Evolutionary conservation across 768 basidiomycete genomes (phyloP).

Genomic region (Boletus pseudopeckii): DNA sequence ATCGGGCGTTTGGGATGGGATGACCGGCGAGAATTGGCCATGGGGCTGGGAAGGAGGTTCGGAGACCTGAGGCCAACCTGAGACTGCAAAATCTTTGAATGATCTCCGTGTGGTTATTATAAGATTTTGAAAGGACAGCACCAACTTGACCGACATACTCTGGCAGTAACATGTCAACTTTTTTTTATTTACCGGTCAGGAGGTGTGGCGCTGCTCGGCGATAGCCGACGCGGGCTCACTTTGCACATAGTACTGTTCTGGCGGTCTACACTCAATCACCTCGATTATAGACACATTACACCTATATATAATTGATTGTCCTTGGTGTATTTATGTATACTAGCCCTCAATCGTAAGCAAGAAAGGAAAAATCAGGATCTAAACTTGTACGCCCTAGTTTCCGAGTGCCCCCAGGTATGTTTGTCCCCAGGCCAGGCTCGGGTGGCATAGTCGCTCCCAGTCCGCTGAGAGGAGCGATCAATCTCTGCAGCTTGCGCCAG

Average conservation of each 20-base stretch:
- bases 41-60: not conserved
- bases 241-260: too few relatives aligned
- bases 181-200: too few relatives aligned
- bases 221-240: too few relatives aligned
- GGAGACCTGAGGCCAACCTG: not conserved
- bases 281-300: too few relatives aligned
- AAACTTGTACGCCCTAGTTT: not conserved
- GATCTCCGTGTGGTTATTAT: not conserved
- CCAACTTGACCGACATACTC: too few relatives aligned
- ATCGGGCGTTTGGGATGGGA: not conserved
- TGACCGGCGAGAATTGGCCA: too few relatives aligned
- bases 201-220: too few relatives aligned
- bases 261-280: too few relatives aligned
- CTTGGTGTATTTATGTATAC: not conserved
- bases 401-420: not conserved
- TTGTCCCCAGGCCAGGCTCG: not conserved
- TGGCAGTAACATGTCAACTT: too few relatives aligned
- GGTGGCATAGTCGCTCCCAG: constrained; percentile 22
- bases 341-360: too few relatives aligned
- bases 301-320: not conserved
- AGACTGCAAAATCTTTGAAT: not conserved
- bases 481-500: not conserved
- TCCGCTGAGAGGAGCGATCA: constrained; percentile 10
- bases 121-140: too few relatives aligned
- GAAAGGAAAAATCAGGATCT: not conserved